Evolutionary conservation across 306 rosid species (phyloP).

Genomic region (Prunus armeniaca): DNA sequence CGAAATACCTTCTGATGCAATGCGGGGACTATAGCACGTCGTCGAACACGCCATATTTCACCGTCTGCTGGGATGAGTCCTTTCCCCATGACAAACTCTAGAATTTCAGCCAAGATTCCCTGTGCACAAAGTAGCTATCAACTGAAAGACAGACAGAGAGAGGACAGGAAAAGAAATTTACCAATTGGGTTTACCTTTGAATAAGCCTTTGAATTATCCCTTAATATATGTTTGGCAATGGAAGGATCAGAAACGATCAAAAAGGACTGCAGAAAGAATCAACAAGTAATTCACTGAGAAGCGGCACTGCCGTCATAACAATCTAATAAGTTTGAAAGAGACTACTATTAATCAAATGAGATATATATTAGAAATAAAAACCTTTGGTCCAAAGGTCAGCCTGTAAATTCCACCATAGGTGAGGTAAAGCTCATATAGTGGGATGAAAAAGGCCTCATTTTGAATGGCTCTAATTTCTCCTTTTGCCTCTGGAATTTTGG

Average conservation of each 20-base stretch:
- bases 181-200: constrained; percentile 64
- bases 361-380: constrained; percentile 30
- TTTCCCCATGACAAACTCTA: constrained; percentile 95
- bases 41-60: constrained; percentile 86
- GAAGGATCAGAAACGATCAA: constrained; percentile 93
- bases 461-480: constrained; percentile 63
- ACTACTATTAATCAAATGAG: neutral
- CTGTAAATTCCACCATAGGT: constrained; percentile 90
- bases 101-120: constrained; percentile 98
- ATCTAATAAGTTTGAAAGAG: neutral
- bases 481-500: constrained; percentile 83
- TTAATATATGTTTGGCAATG: constrained; percentile 83
- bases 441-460: constrained; percentile 87
- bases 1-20: constrained; percentile 72
- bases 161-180: constrained; percentile 4
- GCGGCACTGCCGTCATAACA: neutral
- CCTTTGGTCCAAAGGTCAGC: constrained; percentile 95
- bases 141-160: constrained; percentile 8
- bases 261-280: constrained; percentile 65
- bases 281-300: constrained; percentile 10
- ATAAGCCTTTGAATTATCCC: constrained; percentile 85
- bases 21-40: constrained; percentile 91
- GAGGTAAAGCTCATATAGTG: constrained; percentile 82
- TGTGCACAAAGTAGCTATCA: constrained; percentile 35
- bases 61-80: constrained; percentile 99